phyloP scores from a whole-genome alignment of 352 stramenopile species.

The Phytophthora kernoviae region DNA sequence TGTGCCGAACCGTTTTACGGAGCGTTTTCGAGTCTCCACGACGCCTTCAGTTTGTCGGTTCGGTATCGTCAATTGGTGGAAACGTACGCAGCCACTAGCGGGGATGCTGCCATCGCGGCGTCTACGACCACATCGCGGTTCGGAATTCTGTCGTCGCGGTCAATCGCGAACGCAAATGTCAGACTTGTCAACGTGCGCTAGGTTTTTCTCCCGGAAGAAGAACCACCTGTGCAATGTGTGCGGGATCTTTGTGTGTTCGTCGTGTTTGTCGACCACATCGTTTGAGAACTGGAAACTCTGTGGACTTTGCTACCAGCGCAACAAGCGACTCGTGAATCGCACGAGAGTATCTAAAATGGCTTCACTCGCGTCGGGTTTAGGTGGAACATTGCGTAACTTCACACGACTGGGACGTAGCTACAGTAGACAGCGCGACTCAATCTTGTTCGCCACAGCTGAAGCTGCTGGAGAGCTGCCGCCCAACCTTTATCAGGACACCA shows the following conservation, averaged over 20 bases:
- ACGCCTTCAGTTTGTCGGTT: slow-evolving; percentile 70
- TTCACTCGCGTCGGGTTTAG: slow-evolving; percentile 42
- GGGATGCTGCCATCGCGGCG: slow-evolving; percentile 27
- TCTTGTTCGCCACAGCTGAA: slow-evolving; percentile 41
- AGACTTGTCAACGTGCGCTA: slow-evolving; percentile 66
- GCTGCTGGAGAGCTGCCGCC: slow-evolving; percentile 31
- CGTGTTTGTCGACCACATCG: slow-evolving; percentile 63
- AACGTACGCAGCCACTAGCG: slow-evolving; percentile 39
- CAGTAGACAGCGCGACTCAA: slow-evolving; percentile 45
- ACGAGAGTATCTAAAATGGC: slow-evolving; percentile 58
- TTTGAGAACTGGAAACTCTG: slow-evolving; percentile 72
- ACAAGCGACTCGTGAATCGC: slow-evolving; percentile 63
- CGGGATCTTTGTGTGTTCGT: slow-evolving; percentile 62
- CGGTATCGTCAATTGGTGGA: slow-evolving; percentile 69
- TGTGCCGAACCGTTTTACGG: slow-evolving; percentile 56
- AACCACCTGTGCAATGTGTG: slow-evolving; percentile 69
- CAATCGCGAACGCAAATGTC: slow-evolving; percentile 59
- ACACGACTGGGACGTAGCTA: slow-evolving; percentile 41
- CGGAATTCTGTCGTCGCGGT: slow-evolving; percentile 31
- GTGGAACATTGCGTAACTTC: slow-evolving; percentile 38
- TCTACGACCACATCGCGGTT: slow-evolving; percentile 35
- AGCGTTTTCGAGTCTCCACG: slow-evolving; percentile 64
- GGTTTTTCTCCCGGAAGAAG: slow-evolving; percentile 68
- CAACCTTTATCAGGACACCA: slow-evolving; percentile 38
- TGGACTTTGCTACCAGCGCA: slow-evolving; percentile 62